These are phyloP conservation scores for Myrmaecium sp. DNA, from an alignment of 2,329 filamentous ascomycete species.

Conservation along the genomic window DNA sequence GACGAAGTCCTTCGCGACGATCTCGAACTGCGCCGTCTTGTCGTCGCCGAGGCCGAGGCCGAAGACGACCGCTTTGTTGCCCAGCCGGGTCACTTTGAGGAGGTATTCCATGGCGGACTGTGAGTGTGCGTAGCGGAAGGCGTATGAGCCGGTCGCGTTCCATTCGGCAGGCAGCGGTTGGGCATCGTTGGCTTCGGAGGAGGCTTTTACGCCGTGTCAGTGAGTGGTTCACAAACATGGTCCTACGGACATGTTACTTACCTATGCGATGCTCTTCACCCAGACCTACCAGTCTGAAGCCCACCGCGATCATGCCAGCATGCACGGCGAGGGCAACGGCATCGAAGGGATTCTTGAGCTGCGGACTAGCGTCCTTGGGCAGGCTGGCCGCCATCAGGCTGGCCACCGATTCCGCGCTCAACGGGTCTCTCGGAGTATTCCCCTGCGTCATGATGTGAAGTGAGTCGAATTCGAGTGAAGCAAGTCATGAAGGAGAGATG, in stretches of 20 bases:
- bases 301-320: constrained; percentile 62
- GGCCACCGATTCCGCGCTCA: constrained; percentile 25
- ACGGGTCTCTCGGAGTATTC: constrained; percentile 22
- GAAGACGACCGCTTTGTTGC: constrained; percentile 67
- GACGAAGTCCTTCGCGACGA: constrained; percentile 59
- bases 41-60: constrained; percentile 68
- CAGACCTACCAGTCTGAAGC: constrained; percentile 70
- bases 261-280: constrained; percentile 63
- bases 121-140: constrained; percentile 73
- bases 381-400: constrained; percentile 27
- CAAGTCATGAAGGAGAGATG: background rate
- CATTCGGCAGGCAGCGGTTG: constrained; percentile 57
- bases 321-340: constrained; percentile 72
- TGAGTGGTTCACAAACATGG: constrained; percentile 3
- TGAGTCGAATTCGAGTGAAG: background rate
- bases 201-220: constrained; percentile 29
- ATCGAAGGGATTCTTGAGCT: constrained; percentile 56
- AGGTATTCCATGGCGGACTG: constrained; percentile 77
- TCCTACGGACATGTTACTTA: constrained; percentile 19
- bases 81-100: constrained; percentile 65
- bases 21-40: constrained; percentile 60
- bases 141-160: constrained; percentile 58
- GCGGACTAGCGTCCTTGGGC: constrained; percentile 19
- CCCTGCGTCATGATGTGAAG: constrained; percentile 11
- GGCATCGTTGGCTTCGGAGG: constrained; percentile 37